A percentile compares a stretch with the other conserved stretches of the same genome.
Evolutionary conservation across 164 flowering plant species (phyloP).

Genomic region (Paratinospora sagittata): DNA sequence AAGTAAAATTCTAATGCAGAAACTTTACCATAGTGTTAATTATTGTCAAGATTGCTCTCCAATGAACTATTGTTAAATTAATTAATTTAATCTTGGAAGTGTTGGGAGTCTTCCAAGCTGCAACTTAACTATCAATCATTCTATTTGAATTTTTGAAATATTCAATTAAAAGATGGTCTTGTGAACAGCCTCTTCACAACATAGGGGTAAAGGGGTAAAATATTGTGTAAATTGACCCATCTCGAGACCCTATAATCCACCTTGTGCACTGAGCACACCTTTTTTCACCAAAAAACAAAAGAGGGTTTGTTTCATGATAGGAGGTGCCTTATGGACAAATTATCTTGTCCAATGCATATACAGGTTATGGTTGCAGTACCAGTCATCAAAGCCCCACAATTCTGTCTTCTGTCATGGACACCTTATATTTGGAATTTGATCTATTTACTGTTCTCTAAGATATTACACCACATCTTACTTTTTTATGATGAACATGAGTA

Average conservation of each 20-base stretch:
- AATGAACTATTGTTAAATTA: background rate
- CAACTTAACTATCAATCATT: background rate
- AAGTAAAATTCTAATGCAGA: conserved; percentile 36
- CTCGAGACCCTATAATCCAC: too few species aligned
- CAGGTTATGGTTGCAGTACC: too few species aligned
- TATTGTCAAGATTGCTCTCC: background rate
- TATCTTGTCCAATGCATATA: too few species aligned
- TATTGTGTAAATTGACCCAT: too few species aligned
- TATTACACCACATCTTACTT: background rate
- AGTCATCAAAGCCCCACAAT: background rate
- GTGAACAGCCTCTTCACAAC: too few species aligned
- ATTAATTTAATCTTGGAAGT: background rate
- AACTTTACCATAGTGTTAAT: background rate
- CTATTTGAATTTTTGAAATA: background rate
- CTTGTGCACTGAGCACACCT: too few species aligned
- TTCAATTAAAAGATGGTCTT: background rate
- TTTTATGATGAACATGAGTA: background rate
- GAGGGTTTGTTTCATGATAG: too few species aligned
- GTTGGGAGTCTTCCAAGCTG: background rate
- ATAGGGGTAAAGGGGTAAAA: too few species aligned
- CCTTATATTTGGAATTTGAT: background rate
- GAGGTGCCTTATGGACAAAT: background rate
- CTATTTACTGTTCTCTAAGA: background rate
- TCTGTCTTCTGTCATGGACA: background rate
- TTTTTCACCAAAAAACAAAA: too few species aligned